Evolutionary conservation across 306 rosid species (phyloP), one percentile per base, ranked within the genome.

Genomic region (Castanea sativa): DNA sequence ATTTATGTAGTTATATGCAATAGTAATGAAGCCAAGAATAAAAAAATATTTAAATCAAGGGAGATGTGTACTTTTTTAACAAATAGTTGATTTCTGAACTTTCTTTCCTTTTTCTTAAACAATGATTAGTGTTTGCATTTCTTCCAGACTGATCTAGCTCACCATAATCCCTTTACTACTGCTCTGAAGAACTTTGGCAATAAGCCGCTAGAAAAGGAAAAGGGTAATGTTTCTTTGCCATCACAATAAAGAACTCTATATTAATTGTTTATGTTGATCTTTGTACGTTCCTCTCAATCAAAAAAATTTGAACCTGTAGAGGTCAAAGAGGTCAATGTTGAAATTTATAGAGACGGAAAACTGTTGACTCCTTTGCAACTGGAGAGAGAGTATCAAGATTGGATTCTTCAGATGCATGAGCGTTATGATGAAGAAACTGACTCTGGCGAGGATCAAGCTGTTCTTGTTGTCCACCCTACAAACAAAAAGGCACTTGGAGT

Each of bases 371-470:
- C 74, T 57, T 41, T 3, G 35, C 90, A 85, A 65, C 69, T 91
- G 18, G 91, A 85, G 56, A 84, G 29, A 21, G 88, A 84, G 65
- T 89, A 91, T 38, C 87, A 77, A 57, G 87, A 86, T 0, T 91
- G 96, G 96, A 77, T 91, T 55, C 71, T 87, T 77, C 67, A 77
- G 11, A 91, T 91, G 96, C 93, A 91, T 51, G 67, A 20, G n/a
- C 75, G 0, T 23, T 89, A 83, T 75, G 96, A 91, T 60, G 83
- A 77, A 83, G 93, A 82, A 82, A 83, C 76, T 83, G 88, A 89
- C 58, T 78, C 81, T 67, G 91, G 93, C 2, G 86, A 87, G 83
- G 92, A 91, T 81, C 79, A 82, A 53, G 85, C 92, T 0, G 63
- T 83, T 29, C 35, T 84, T 35, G 51, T 91, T 70, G 68, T 89